Conservation (phyloP, 2,329 filamentous ascomycete species). For the Nothophoma quercina region DNA sequence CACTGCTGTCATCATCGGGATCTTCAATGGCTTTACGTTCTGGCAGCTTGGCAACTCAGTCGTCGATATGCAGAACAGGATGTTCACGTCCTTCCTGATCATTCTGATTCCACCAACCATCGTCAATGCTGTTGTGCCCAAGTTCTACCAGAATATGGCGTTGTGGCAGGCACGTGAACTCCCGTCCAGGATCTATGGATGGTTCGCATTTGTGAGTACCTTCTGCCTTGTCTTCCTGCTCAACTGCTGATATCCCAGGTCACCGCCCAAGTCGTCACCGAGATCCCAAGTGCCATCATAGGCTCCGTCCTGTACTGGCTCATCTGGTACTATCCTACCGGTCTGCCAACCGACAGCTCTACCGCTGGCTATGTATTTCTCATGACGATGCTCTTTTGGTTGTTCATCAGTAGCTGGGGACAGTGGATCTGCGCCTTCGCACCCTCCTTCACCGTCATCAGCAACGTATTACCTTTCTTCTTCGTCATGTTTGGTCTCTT, state of each 20-base stretch:
- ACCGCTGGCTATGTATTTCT: conserved; percentile 78
- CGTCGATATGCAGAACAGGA: conserved; percentile 76
- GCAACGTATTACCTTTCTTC: conserved; percentile 78
- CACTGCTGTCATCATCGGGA: conserved; percentile 72
- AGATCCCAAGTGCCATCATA: conserved; percentile 75
- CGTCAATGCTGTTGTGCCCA: conserved; percentile 77
- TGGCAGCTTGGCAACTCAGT: conserved; percentile 71
- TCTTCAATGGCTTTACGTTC: conserved; percentile 84
- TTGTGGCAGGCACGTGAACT: conserved; percentile 78
- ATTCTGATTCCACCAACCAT: conserved; percentile 70
- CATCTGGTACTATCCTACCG: conserved; percentile 79
- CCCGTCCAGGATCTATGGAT: conserved; percentile 78
- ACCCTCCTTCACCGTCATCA: conserved; percentile 79
- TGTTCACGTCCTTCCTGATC: conserved; percentile 75
- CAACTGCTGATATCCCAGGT: conserved; percentile 40
- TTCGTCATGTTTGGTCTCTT: conserved; percentile 79
- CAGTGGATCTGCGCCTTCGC: conserved; percentile 88
- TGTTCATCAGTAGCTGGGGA: conserved; percentile 79
- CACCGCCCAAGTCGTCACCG: conserved; percentile 74
- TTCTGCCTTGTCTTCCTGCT: not conserved
- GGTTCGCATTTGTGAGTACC: conserved; percentile 68
- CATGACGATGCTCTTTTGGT: conserved; percentile 79
- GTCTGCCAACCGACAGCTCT: conserved; percentile 69
- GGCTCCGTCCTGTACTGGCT: conserved; percentile 72
- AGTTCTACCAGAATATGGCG: conserved; percentile 76